Evolutionary conservation across 805 yeast species (phyloP).

Genomic region (Candida xyloterini): DNA sequence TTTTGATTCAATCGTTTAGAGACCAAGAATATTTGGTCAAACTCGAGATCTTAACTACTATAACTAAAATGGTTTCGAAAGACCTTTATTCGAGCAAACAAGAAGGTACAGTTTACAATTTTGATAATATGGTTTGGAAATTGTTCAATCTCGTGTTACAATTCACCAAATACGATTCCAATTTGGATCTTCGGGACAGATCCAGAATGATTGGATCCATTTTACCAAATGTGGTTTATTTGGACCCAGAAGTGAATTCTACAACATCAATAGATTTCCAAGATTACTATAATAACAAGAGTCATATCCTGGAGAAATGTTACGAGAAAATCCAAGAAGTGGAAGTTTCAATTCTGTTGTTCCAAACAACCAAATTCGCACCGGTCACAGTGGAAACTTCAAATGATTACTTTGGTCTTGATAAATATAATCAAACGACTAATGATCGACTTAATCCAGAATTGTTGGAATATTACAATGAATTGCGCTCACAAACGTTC

Average conservation of each 20-base stretch:
- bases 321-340: constrained; percentile 24
- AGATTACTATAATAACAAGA: constrained; percentile 15
- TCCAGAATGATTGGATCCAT: constrained; percentile 71
- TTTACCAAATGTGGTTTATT: constrained; percentile 41
- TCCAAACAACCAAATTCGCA: constrained; percentile 28
- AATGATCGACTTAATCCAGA: constrained; percentile 19
- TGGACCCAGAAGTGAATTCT: constrained; percentile 29
- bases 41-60: constrained; percentile 64
- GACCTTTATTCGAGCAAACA: constrained; percentile 44
- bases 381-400: constrained; percentile 10
- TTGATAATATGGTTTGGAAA: constrained; percentile 39
- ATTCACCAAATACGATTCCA: constrained; percentile 68
- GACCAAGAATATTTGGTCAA: constrained; percentile 57
- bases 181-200: constrained; percentile 78
- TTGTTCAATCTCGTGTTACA: constrained; percentile 62
- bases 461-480: constrained; percentile 27
- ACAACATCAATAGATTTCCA: constrained; percentile 19
- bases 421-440: constrained; percentile 17
- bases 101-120: constrained; percentile 29
- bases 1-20: constrained; percentile 50
- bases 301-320: constrained; percentile 14
- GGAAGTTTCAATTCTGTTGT: constrained; percentile 30
- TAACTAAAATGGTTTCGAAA: constrained; percentile 67
- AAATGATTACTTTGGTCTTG: constrained; percentile 1
- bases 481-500: constrained; percentile 32